Base-by-base conservation (phyloP, 1,284 basidiomycete genomes). In the Tilletia caries region DNA sequence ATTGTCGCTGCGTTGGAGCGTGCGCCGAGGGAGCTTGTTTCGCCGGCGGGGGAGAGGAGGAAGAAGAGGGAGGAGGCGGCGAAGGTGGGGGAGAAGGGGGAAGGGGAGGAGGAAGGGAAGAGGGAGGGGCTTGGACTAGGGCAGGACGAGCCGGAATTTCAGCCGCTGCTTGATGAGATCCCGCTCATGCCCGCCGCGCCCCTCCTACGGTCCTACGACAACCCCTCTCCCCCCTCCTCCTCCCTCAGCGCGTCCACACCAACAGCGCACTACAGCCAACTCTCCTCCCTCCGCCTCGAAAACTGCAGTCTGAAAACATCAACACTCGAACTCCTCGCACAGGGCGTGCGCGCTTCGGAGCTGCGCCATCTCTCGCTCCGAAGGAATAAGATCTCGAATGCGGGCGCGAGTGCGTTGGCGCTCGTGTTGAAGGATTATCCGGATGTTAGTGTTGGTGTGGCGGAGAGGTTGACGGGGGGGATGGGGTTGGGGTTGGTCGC, bases 1-100 rank as follows among this genome's bases (percentile, higher is more conserved):
- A 87, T 97, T 48, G 89, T 92, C 0, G 88, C 88, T 43, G 89
- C 91, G 18, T 70, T 85, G 64, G 66, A 74, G 0, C 29, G 58
- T 20, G 58, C 58, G 8, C 58, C 58, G 18, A 12, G 33, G 33
- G 64, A 65, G 41, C 37, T 65, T 34, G 34, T 44, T 6, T 43
- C 64, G 25, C 37, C 37, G 64, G 64, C 64, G 43, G 25, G 23
- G 15, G 64, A 65, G 34, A 41, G 25, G 64, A 64, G 66, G 20
- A 67, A 20, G 4, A 70, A 65, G 52, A 67, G 70, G 64, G 64
- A 71, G 64, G 64, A 34, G 3, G 68, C 60, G 2, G 33, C 25
- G 12, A 48, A 70, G 32, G 60, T 41, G 15, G 52, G 54, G 23
- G 64, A 34, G 34, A 25, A 25, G 29, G 41, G 20, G 12, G 41